A percentile compares a stretch with the other conserved stretches of the same genome.
phyloP scores from a whole-genome alignment of 225 moss, liverwort and hornwort genomes.

The Neckera pumila region DNA sequence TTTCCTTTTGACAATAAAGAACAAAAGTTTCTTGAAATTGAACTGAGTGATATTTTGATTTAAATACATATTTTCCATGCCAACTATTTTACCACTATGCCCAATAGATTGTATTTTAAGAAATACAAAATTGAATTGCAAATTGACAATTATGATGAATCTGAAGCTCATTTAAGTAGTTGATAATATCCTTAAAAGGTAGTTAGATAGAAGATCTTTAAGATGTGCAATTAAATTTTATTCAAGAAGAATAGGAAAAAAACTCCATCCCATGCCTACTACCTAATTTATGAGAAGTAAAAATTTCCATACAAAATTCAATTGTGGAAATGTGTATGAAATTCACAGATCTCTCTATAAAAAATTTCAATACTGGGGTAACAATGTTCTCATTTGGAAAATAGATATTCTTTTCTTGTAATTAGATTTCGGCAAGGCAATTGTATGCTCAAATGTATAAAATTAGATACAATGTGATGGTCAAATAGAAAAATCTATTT shows the following conservation, averaged over 20 bases:
- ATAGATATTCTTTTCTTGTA: too few species aligned
- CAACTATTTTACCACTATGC: neutral
- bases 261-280: fast-evolving
- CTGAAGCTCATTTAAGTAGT: neutral
- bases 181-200: neutral
- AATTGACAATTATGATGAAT: neutral
- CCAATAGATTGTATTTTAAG: too few species aligned
- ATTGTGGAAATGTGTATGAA: too few species aligned
- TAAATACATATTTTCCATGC: fast-evolving
- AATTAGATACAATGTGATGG: too few species aligned
- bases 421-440: too few species aligned
- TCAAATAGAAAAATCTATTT: too few species aligned
- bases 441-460: too few species aligned
- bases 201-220: neutral
- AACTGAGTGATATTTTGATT: neutral
- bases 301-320: too few species aligned
- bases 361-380: too few species aligned
- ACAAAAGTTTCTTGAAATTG: neutral
- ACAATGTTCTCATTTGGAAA: too few species aligned
- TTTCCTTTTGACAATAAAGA: neutral
- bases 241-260: neutral
- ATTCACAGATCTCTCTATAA: too few species aligned
- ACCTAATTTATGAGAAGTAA: neutral
- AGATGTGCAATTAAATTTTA: neutral
- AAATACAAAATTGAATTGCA: neutral